Conservation (phyloP, 1,284 basidiomycete species). For the Crepidotus sp. region DNA sequence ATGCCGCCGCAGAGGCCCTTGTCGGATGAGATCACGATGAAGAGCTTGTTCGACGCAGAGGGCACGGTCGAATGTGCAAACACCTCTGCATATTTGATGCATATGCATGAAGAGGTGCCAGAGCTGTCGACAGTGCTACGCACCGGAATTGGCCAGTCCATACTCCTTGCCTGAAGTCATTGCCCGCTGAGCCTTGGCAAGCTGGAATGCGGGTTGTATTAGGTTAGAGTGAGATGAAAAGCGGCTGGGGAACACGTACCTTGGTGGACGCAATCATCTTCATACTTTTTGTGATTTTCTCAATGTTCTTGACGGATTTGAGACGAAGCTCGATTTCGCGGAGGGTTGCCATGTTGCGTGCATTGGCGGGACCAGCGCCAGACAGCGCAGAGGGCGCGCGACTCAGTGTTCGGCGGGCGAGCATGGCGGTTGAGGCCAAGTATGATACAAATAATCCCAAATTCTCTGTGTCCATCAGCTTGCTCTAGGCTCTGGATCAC, state of each 20-base stretch:
- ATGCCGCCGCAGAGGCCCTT: constrained; percentile 99
- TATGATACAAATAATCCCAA: no score
- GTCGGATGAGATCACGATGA: constrained; percentile 93
- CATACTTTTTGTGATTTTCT: constrained; percentile 88
- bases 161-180: constrained; percentile 94
- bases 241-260: no score
- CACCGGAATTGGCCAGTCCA: constrained; percentile 89
- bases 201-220: no score
- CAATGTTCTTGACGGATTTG: constrained; percentile 97
- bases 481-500: no score
- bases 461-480: no score
- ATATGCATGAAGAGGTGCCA: neutral
- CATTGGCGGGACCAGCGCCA: constrained; percentile 52
- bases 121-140: constrained; percentile 24
- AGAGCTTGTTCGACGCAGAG: constrained; percentile 57
- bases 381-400: constrained; percentile 48
- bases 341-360: constrained; percentile 92
- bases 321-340: constrained; percentile 95
- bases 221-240: no score
- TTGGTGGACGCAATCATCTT: constrained; percentile 50
- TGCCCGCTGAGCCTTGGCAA: constrained; percentile 91
- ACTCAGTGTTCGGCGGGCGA: constrained; percentile 64
- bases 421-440: constrained; percentile 26
- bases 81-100: constrained; percentile 64
- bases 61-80: constrained; percentile 67